Base-by-base conservation (phyloP, 164 flowering plant genomes). In the Berberis thunbergii region DNA sequence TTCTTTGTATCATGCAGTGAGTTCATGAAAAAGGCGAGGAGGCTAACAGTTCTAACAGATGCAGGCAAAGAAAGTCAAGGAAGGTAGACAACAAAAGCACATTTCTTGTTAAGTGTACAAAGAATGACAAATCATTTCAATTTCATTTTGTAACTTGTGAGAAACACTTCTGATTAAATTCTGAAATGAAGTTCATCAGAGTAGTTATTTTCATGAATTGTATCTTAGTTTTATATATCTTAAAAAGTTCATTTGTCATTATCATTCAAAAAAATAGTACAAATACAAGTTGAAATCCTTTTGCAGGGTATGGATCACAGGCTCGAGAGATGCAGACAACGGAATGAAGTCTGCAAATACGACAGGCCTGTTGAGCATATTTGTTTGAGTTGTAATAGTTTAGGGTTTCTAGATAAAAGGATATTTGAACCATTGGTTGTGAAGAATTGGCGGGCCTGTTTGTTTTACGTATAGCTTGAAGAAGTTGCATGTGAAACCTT, bases 351-450 rank as follows among this genome's bases (percentile, higher is more conserved):
- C 87, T 7, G 67, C 87, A 9, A 84, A 65, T 59, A 74, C 79
- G 75, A 64, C 81, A 2, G 88, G 88, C 57, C 81, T 83, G 2
- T 7, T 81, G 64, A 82, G 89, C 84, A 84, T 80, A 67, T 77
- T 79, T 58, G 86, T 80, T 0, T 86, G 69, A 13, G 55, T 40
- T 57, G 6, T 9, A 10, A 52, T 39, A 6, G 5, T 46, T 13
- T n/a, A 26, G 61, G 61, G 8, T 43, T 8, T 53, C 75, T 62
- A 4, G 39, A 10, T 42, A 62, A 50, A n/a, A 60, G 76, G 69
- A 10, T 11, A 62, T 4, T 54, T 10, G n/a, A 26, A 26, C 26
- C 26, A 26, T 26, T 26, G 26, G 26, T 26, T 26, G 26, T 26
- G 26, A 52, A 1, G n/a, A 52, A 7, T 52, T 11, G 54, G 1